Percentiles rank a stretch among this genome's conserved stretches.
phyloP scores from a whole-genome alignment of 1,284 basidiomycete species.

The Sporisorium exsertum region DNA sequence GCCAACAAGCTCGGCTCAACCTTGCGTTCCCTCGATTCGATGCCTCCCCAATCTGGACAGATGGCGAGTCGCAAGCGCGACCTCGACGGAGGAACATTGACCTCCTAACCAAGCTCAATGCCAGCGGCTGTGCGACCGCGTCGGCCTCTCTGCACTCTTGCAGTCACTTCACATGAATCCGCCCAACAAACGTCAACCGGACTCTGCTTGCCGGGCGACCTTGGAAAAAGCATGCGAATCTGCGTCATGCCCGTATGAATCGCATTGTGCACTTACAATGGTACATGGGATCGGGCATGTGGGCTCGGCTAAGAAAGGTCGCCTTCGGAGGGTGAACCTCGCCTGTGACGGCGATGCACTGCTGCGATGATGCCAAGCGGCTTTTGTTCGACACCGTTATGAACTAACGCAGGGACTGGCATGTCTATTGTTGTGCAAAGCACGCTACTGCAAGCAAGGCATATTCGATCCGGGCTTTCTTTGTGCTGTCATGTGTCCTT shows the following conservation, averaged over 20 bases:
- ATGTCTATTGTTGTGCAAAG: background rate
- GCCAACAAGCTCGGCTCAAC: no score
- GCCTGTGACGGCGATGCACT: background rate
- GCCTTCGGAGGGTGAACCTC: background rate
- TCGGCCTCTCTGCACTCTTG: no score
- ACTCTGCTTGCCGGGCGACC: background rate
- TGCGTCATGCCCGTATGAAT: background rate
- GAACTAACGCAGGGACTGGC: background rate
- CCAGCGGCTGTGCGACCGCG: no score
- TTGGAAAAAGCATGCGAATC: background rate
- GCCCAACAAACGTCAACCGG: no score
- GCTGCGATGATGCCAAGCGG: background rate
- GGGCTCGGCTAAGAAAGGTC: background rate
- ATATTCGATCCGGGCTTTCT: no score
- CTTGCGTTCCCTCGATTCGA: no score
- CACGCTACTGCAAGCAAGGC: no score
- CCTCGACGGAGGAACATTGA: no score
- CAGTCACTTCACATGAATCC: no score
- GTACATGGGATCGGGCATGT: background rate
- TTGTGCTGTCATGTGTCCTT: background rate
- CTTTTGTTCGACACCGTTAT: background rate
- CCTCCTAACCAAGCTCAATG: no score
- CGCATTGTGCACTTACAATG: background rate
- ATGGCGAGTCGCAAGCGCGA: no score
- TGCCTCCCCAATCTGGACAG: no score